phyloP scores from a whole-genome alignment of 805 yeast species.

The Spathaspora sp. region DNA sequence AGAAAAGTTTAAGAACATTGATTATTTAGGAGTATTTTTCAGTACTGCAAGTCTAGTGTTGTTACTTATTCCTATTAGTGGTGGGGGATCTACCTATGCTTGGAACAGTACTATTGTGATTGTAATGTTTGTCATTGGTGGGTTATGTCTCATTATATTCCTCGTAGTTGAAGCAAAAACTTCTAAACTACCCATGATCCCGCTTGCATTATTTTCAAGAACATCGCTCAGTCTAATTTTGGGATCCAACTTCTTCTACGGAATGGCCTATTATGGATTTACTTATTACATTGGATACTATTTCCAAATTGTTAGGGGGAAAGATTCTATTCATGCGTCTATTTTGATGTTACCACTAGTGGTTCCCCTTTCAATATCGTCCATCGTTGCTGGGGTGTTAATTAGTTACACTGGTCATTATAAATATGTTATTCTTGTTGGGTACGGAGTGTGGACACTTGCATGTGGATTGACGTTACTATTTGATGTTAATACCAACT shows the following conservation, averaged over 20 bases:
- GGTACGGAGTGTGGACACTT: constrained; percentile 33
- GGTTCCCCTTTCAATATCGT: constrained; percentile 27
- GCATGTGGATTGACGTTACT: constrained; percentile 41
- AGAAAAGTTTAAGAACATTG: constrained; percentile 41
- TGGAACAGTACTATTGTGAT: constrained; percentile 58
- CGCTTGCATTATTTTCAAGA: constrained; percentile 35
- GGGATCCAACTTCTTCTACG: constrained; percentile 29
- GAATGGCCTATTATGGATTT: constrained; percentile 30
- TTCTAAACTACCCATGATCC: constrained; percentile 46
- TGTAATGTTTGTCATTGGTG: constrained; percentile 46
- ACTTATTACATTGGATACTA: constrained; percentile 27
- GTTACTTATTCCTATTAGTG: constrained; percentile 46
- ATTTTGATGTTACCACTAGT: constrained; percentile 30
- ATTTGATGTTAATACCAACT: constrained; percentile 18
- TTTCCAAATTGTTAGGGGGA: constrained; percentile 21
- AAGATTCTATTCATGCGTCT: constrained; percentile 34
- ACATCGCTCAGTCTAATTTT: constrained; percentile 34
- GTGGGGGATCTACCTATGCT: constrained; percentile 49
- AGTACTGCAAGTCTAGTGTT: constrained; percentile 43
- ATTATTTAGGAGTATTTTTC: constrained; percentile 47
- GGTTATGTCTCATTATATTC: constrained; percentile 32
- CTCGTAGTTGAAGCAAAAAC: constrained; percentile 36
- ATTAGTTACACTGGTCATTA: constrained; percentile 26
- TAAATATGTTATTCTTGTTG: constrained; percentile 22
- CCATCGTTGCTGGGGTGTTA: constrained; percentile 29